Evolutionary conservation across 495 filamentous ascomycete genomes (phyloP), one percentile per base, ranked within the genome.

Genomic region (Entonaema liquescens): DNA sequence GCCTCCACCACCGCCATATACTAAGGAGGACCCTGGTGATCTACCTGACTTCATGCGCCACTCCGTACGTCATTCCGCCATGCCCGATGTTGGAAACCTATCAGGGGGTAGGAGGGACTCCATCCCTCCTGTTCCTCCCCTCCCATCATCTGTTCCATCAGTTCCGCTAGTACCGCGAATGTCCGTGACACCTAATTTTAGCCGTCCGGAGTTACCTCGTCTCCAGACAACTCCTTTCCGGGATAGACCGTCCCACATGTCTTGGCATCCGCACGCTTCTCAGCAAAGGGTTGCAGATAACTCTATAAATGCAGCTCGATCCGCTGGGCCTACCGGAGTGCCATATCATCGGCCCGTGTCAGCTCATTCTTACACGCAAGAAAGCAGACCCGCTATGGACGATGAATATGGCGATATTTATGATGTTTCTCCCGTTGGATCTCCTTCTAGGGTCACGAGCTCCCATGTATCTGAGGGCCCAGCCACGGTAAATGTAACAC

Each of bases 1-100:
- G 6, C 92, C 94, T 23, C 94, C 94, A 0, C 94, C 94, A n/a
- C 94, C 94, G 12, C 92, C 93, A 7, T 97, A 97, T 72, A 87
- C 88, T 19, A 88, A 86, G 13, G 88, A 93, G 13, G 83, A 91
- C 31, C 89, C 92, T 5, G 83, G 79, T 17, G 84, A 85, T 54
- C 56, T 82, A 23, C 86, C 86, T 11, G 78, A 76, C 9, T 85
- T 84, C 59, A 47, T 47, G 42, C 42, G 42, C 17, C 42, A 47
- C 65, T 85, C n/a, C 81, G 19, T 47, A 47, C 17, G 83, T 38
- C 69, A 78, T 19, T 76, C 81, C 35, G 57, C 72, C 17, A 70
- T 78, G 29, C 50, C 69, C 38, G 74, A 68, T 12, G 44, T 55
- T 33, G 56, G 71, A 29, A 29, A 60, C n/a, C 0, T 29, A 33